These are phyloP conservation scores for Nyctanthes arbortristis DNA, from an alignment of 257 asterid species.

Conservation along the genomic window DNA sequence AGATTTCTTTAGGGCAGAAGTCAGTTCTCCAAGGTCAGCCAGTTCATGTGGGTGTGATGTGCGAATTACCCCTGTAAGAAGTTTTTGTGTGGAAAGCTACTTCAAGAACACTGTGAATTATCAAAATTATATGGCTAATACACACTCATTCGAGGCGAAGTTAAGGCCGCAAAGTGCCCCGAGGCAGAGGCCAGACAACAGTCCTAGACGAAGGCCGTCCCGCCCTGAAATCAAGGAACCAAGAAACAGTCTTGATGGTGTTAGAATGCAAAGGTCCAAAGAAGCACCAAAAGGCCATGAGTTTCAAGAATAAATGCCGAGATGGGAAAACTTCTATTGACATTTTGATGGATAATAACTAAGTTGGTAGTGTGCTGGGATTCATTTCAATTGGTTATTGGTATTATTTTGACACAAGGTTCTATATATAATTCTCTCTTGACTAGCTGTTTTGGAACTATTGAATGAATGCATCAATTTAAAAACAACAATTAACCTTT, in stretches of 20 bases:
- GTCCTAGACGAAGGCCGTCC: conserved; percentile 44
- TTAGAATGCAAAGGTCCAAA: conserved; percentile 65
- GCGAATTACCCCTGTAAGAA: conserved; percentile 46
- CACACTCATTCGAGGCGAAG: conserved; percentile 77
- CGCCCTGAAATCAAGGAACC: conserved; percentile 58
- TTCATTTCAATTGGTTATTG: too few species aligned
- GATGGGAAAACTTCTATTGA: conserved; percentile 47
- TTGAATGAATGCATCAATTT: too few species aligned
- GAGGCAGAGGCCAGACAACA: conserved; percentile 58
- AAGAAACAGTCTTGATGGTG: conserved; percentile 64
- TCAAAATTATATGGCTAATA: conserved; percentile 81
- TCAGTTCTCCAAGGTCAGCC: conserved; percentile 61
- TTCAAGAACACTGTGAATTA: conserved; percentile 25
- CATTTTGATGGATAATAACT: too few species aligned
- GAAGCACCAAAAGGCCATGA: conserved; percentile 51
- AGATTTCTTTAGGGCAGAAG: conserved; percentile 46
- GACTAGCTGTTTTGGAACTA: too few species aligned
- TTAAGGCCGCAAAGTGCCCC: conserved; percentile 83
- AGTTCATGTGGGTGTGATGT: conserved; percentile 25
- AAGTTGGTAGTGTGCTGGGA: too few species aligned
- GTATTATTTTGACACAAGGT: too few species aligned
- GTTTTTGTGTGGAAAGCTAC: conserved; percentile 43
- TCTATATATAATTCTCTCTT: too few species aligned
- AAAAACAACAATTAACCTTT: too few species aligned
- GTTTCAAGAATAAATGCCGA: conserved; percentile 58